Evolutionary conservation across 1,139 yeast genomes (phyloP), one percentile per base, ranked within the genome.

Genomic region (Hyphopichia khmerensis): DNA sequence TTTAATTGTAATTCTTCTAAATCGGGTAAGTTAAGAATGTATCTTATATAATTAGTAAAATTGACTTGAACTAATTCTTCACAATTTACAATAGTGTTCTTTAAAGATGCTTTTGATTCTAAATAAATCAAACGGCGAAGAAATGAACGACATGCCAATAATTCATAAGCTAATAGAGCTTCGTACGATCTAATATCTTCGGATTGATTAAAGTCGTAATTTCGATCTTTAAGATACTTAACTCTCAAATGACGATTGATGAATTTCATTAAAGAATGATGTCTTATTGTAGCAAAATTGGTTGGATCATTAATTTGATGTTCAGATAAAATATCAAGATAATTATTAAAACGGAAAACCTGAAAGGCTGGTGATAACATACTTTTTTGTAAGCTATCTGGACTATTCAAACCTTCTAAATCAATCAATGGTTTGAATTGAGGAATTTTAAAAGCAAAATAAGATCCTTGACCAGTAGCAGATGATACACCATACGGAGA

Each of bases 61-160:
- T 72, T 72, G 1, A 65, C 50, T 47, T 71, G 76, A 23, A 68
- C 55, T 23, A 72, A 51, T 46, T 72, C 77, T 51, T 72, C 77
- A 46, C 64, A 57, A 24, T 62, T 53, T 17, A 51, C 26, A 17
- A 33, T 38, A 17, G 37, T 38, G 15, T 24, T 37, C 1, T 49
- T 40, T 1, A 40, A 16, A 16, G 34, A 33, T 13, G 24, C 19
- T 14, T 35, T 27, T 45, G 41, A 55, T 46, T 38, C 50, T 52
- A 11, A 45, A 35, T 34, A 53, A 33, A 67, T 60, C 11, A 67
- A 45, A 14, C 50, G 44, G 16, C 77, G 53, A 17, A 72, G 39
- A 40, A 67, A 59, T 1, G 48, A 43, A 33, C 77, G 58, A 38
- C 62, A 51, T 8, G 55, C 47, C 21, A 69, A 52, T 17, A 69